Evolutionary conservation across 2,329 filamentous ascomycete genomes (phyloP), one percentile per base, ranked within the genome.

Genomic region (Penicillium hesseltinei): DNA sequence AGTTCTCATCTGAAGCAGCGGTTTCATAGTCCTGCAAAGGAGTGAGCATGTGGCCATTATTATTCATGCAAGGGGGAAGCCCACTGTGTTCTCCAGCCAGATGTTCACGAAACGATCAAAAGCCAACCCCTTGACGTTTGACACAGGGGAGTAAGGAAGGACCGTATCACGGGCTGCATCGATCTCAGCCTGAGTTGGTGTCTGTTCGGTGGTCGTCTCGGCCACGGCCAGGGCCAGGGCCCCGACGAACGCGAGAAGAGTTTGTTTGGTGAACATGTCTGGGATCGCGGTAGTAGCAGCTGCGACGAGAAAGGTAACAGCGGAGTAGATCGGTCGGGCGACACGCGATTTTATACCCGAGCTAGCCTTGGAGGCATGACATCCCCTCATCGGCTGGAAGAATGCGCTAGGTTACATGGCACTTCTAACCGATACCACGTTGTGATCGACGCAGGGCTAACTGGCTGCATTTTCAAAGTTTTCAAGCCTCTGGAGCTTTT

Each of bases 31-130:
- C 81, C 71, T 69, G 75, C 74, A 44, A 71, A 68, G 56, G 61
- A 8, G 35, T 46, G 25, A 55, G 38, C 52, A 72, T 11, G 59
- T 79, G 81, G 1, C 80, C 80, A 56, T 47, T n/a, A 15, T 25
- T n/a, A 43, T 21, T 11, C 5, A 36, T 35, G 76, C 70, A 62
- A 77, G 4, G 40, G 36, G 42, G 8, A 8, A 5, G 64, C 87
- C 56, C 58, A 73, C 82, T 42, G 87, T 89, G 70, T 92, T 92
- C 77, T 92, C 90, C 38, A 91, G 82, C 87, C 88, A 92, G 73
- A 92, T 85, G 57, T 86, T 82, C 54, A 84, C 84, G 60, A 90
- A 83, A 23, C 88, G 84, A 71, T 92, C 83, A 70, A 92, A 92
- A 0, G 81, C 87, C 70, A 87, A 84, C 64, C 90, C 90, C 69